phyloP scores from a whole-genome alignment of 495 filamentous ascomycete species.

The Aspergillus nidulans region DNA sequence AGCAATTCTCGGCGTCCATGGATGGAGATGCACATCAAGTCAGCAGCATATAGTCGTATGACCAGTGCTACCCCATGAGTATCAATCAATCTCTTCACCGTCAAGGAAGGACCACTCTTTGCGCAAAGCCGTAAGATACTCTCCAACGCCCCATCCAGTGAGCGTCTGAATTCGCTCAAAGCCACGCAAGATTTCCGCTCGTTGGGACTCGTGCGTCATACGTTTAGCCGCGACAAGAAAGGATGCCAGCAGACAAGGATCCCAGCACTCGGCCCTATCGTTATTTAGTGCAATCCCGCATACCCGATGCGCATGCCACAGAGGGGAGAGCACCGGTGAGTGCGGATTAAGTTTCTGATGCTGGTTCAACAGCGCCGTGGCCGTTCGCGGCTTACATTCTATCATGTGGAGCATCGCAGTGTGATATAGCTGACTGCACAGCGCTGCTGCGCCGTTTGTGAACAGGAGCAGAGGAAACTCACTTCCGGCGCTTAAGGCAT shows the following conservation, averaged over 20 bases:
- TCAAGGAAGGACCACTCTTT: slow-evolving; percentile 30
- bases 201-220: slow-evolving; percentile 37
- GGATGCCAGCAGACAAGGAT: slow-evolving; percentile 33
- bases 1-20: not conserved
- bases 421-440: slow-evolving; percentile 41
- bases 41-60: not conserved
- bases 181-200: slow-evolving; percentile 26
- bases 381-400: slow-evolving; percentile 28
- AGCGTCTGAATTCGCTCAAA: slow-evolving; percentile 24
- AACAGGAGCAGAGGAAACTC: slow-evolving; percentile 38
- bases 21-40: not conserved
- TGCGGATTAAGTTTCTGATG: slow-evolving; percentile 5
- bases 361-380: slow-evolving; percentile 16
- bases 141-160: slow-evolving; percentile 31
- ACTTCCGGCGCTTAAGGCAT: slow-evolving; percentile 13
- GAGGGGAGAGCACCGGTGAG: slow-evolving; percentile 23
- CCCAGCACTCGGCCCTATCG: slow-evolving; percentile 32
- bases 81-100: not conserved
- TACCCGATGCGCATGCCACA: slow-evolving; percentile 36
- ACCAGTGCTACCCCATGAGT: not conserved
- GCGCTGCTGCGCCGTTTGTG: slow-evolving; percentile 34
- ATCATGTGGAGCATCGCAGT: slow-evolving; percentile 40
- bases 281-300: slow-evolving; percentile 39
- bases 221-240: slow-evolving; percentile 30
- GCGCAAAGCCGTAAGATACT: slow-evolving; percentile 16